A percentile compares a stretch with the other conserved stretches of the same genome.
phyloP scores from a whole-genome alignment of 192 early-diverging fungal genomes.

The Funneliformis geosporum region DNA sequence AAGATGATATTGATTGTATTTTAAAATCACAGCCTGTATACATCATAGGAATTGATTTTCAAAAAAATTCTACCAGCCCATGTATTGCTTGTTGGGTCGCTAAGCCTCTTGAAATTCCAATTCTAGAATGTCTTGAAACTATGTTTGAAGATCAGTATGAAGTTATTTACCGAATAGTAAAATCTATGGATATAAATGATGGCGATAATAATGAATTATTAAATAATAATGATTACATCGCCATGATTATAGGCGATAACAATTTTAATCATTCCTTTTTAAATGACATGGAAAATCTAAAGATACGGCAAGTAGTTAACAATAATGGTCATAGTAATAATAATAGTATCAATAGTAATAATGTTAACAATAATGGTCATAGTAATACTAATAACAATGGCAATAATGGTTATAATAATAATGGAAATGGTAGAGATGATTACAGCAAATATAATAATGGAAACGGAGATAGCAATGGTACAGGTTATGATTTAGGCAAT shows the following conservation, averaged over 20 bases:
- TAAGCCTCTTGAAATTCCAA: neutral
- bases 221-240: neutral
- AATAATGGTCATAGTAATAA: no score
- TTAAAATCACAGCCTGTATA: neutral
- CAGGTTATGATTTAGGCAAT: neutral
- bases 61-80: neutral
- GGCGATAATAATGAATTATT: neutral
- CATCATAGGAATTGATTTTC: neutral
- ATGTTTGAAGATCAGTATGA: neutral
- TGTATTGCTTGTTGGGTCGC: neutral
- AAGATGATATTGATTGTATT: neutral
- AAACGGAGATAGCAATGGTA: neutral
- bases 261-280: no score
- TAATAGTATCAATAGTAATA: neutral
- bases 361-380: neutral
- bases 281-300: no score
- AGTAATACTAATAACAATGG: neutral
- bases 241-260: no score
- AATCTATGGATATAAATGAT: neutral
- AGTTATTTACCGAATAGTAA: neutral
- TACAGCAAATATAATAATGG: no score
- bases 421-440: neutral
- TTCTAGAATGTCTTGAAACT: neutral
- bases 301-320: no score
- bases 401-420: neutral